Percentiles rank a stretch among this genome's conserved stretches.
Evolutionary conservation across 2,329 filamentous ascomycete genomes (phyloP).

Genomic region (Nemania sp.): DNA sequence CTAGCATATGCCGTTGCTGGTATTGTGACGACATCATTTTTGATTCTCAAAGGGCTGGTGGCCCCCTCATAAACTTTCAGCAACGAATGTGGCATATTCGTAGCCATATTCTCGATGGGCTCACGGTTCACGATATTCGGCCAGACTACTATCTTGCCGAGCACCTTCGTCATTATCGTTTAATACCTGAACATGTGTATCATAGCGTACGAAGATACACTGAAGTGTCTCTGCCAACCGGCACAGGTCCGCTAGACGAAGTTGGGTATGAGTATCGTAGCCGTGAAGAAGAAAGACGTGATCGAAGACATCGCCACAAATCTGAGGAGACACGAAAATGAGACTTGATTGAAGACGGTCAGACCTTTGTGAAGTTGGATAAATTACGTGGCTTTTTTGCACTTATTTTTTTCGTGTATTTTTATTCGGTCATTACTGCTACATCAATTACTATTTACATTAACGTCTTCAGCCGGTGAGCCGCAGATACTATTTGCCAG

Average conservation of each 20-base stretch:
- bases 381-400: too few species aligned
- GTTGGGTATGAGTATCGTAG: too few species aligned
- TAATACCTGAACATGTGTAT: slow-evolving; percentile 37
- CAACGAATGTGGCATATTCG: slow-evolving; percentile 64
- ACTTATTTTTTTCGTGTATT: too few species aligned
- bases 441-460: too few species aligned
- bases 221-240: slow-evolving; percentile 25
- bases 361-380: too few species aligned
- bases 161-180: slow-evolving; percentile 58
- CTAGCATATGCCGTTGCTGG: slow-evolving; percentile 59
- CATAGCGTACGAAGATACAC: background rate
- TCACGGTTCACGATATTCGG: slow-evolving; percentile 67
- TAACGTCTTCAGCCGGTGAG: too few species aligned
- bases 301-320: too few species aligned
- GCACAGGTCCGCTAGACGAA: slow-evolving; percentile 3
- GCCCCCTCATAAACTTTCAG: slow-evolving; percentile 49
- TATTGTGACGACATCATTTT: slow-evolving; percentile 60
- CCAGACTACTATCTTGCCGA: slow-evolving; percentile 91
- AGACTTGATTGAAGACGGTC: too few species aligned
- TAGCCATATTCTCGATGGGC: slow-evolving; percentile 55
- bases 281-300: too few species aligned
- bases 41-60: slow-evolving; percentile 32
- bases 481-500: too few species aligned
- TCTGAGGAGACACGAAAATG: too few species aligned
- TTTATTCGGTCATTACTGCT: too few species aligned